A percentile compares a stretch with the other conserved stretches of the same genome.
phyloP scores from a whole-genome alignment of 2,329 filamentous ascomycete species.

The Verticillium klebahnii region DNA sequence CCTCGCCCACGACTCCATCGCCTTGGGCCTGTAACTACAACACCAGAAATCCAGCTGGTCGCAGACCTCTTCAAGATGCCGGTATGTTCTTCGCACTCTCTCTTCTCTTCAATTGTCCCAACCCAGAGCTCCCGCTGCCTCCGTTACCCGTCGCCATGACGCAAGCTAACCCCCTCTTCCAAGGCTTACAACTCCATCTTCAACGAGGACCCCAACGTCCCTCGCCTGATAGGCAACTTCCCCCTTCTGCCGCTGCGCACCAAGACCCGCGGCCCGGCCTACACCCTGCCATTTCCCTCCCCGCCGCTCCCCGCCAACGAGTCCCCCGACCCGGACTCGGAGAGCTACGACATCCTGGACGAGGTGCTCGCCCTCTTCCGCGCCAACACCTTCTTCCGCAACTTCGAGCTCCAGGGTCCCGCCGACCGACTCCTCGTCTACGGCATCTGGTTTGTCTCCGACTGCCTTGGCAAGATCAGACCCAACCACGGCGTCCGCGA shows the following conservation, averaged over 20 bases:
- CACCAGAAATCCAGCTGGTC: neutral
- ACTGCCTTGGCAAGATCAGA: slow-evolving; percentile 84
- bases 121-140: slow-evolving; percentile 3
- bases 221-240: slow-evolving; percentile 75
- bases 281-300: slow-evolving; percentile 65
- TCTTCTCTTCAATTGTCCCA: neutral
- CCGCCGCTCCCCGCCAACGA: slow-evolving; percentile 54
- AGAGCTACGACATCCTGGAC: slow-evolving; percentile 94
- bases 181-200: slow-evolving; percentile 98
- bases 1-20: neutral
- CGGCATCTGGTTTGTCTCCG: slow-evolving; percentile 90
- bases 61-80: slow-evolving; percentile 35
- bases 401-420: slow-evolving; percentile 97
- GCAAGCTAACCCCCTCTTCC: slow-evolving; percentile 1
- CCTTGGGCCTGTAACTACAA: neutral
- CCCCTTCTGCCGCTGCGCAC: slow-evolving; percentile 92
- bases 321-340: slow-evolving; percentile 75
- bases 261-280: slow-evolving; percentile 90
- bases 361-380: slow-evolving; percentile 91
- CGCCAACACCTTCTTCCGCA: slow-evolving; percentile 97
- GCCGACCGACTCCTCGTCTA: slow-evolving; percentile 94
- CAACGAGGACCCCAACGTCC: slow-evolving; percentile 69
- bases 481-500: slow-evolving; percentile 59
- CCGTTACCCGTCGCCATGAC: neutral
- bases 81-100: slow-evolving; percentile 26